Percentiles rank a stretch among this genome's conserved stretches.
phyloP scores from a whole-genome alignment of 1,284 basidiomycete species.

The Prillingera fragicola region DNA sequence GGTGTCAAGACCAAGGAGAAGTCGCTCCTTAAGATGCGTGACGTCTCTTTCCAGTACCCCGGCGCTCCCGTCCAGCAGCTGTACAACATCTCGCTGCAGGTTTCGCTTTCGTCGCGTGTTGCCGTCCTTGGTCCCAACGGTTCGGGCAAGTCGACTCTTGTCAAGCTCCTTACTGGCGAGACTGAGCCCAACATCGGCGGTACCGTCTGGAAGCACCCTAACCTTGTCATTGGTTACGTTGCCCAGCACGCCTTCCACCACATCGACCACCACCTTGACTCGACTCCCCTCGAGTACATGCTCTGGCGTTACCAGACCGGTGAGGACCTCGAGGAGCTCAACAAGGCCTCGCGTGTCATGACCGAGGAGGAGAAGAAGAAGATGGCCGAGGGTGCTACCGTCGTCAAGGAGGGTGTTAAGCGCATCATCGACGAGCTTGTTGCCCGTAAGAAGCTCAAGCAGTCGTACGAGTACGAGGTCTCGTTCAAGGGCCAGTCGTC shows the following conservation, averaged over 20 bases:
- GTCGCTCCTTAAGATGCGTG: constrained; percentile 93
- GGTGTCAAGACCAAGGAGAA: constrained; percentile 99
- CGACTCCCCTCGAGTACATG: constrained; percentile 98
- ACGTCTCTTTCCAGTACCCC: constrained; percentile 96
- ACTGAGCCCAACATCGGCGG: constrained; percentile 93
- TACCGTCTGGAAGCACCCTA: constrained; percentile 98
- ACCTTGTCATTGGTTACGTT: constrained; percentile 97
- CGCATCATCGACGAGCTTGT: constrained; percentile 87
- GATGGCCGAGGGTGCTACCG: constrained; percentile 89
- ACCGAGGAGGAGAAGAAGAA: constrained; percentile 82
- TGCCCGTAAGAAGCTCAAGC: constrained; percentile 94
- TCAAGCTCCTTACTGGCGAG: constrained; percentile 97
- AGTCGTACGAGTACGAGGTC: constrained; percentile 96
- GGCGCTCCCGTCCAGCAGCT: constrained; percentile 78
- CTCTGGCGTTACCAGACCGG: constrained; percentile 99
- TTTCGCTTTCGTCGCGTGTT: constrained; percentile 94
- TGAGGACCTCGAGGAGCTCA: constrained; percentile 94
- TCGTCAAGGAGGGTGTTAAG: constrained; percentile 90
- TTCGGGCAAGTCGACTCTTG: constrained; percentile 96
- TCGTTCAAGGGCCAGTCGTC: constrained; percentile 88
- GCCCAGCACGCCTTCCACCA: constrained; percentile 99
- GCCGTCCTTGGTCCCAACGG: constrained; percentile 95
- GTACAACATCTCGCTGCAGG: constrained; percentile 90
- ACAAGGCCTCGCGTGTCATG: constrained; percentile 82
- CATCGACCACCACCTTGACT: constrained; percentile 95